phyloP scores from a whole-genome alignment of 2,329 filamentous ascomycete species.

The Scedosporium minutisporum region DNA sequence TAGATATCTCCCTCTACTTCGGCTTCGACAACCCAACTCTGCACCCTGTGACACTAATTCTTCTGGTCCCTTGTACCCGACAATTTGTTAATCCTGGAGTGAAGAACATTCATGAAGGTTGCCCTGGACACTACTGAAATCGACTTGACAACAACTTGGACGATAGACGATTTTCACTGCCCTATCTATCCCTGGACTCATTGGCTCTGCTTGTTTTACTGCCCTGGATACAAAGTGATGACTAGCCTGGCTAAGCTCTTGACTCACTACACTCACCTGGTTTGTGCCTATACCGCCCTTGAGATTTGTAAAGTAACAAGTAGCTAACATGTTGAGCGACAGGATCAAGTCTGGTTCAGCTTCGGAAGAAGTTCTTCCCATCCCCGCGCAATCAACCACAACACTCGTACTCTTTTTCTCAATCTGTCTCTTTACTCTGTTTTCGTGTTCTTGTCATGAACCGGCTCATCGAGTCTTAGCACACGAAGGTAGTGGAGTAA shows the following conservation, averaged over 20 bases:
- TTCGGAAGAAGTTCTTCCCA: constrained; percentile 18
- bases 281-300: constrained; percentile 17
- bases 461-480: constrained; percentile 3
- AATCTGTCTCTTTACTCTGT: constrained; percentile 20
- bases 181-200: not conserved
- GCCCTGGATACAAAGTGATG: not conserved
- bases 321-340: constrained; percentile 17
- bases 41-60: not conserved
- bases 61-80: not conserved
- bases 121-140: too few species aligned
- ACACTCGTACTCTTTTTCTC: constrained; percentile 19
- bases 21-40: not conserved
- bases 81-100: too few species aligned
- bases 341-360: constrained; percentile 51
- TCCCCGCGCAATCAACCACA: constrained; percentile 9
- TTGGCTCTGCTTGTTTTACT: not conserved
- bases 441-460: not conserved
- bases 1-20: too few species aligned
- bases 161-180: not conserved
- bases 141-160: too few species aligned
- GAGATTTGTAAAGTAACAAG: not conserved
- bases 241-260: not conserved
- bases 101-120: too few species aligned
- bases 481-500: constrained; percentile 32
- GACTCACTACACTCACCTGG: constrained; percentile 9